phyloP scores from a whole-genome alignment of 306 rosid genomes.

The Erythrophleum fordii region DNA sequence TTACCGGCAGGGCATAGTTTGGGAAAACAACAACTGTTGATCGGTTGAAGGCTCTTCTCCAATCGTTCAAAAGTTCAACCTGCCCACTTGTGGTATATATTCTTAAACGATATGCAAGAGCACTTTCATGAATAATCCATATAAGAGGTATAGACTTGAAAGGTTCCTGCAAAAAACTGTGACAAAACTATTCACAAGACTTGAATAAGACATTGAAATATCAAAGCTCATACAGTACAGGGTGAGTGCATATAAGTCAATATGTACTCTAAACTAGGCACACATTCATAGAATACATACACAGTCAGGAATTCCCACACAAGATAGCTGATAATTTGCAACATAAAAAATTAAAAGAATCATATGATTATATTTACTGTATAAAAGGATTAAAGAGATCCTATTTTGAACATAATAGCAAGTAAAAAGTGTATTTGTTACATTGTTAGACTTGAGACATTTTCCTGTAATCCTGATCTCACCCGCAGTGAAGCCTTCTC shows the following conservation, averaged over 20 bases:
- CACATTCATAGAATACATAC: neutral
- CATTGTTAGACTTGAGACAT: neutral
- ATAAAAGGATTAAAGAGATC: neutral
- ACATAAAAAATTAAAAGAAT: neutral
- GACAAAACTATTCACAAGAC: slow-evolving; percentile 60
- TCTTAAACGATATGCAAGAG: slow-evolving; percentile 75
- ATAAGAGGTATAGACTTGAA: slow-evolving; percentile 87
- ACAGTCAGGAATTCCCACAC: neutral
- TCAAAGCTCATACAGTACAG: neutral
- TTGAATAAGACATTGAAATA: slow-evolving; percentile 36
- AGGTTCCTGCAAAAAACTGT: slow-evolving; percentile 97
- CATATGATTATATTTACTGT: neutral
- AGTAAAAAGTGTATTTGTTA: neutral
- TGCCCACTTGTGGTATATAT: slow-evolving; percentile 58
- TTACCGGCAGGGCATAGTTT: slow-evolving; percentile 90
- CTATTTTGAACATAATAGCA: neutral
- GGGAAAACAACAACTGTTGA: slow-evolving; percentile 93
- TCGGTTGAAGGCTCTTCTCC: slow-evolving; percentile 89
- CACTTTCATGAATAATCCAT: slow-evolving; percentile 84
- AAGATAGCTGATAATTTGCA: neutral
- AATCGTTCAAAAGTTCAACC: slow-evolving; percentile 76
- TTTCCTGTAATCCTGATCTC: neutral
- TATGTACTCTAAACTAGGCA: neutral
- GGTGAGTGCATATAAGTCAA: neutral
- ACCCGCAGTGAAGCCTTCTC: neutral